phyloP scores from a whole-genome alignment of 73 alveolate species.

The Blepharisma japonicum region DNA sequence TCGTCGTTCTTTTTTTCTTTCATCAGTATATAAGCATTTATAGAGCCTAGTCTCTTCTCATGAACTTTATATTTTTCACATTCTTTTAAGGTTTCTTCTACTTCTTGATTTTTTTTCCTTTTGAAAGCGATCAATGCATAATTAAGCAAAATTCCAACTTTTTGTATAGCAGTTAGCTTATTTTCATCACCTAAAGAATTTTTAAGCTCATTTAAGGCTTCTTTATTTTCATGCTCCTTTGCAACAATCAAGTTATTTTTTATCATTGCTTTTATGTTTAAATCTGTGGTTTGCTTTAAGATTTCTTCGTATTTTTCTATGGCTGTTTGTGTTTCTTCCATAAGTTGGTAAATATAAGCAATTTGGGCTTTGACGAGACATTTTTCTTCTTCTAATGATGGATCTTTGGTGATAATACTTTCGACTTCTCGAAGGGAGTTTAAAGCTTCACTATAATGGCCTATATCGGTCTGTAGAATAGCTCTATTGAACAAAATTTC shows the following conservation, averaged over 20 bases:
- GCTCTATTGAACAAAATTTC: slow-evolving; percentile 15
- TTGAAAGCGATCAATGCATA: background rate
- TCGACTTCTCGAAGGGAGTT: background rate
- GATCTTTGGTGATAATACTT: background rate
- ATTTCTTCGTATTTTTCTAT: slow-evolving; percentile 18
- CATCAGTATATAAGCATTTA: background rate
- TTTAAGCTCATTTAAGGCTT: too few species aligned
- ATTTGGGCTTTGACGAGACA: slow-evolving; percentile 7
- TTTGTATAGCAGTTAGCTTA: background rate
- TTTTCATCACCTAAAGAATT: background rate
- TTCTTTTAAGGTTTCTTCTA: background rate
- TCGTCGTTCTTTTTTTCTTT: slow-evolving; percentile 23
- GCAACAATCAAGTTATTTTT: slow-evolving; percentile 1
- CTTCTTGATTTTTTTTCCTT: background rate
- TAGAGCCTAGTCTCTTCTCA: background rate
- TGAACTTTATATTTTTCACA: background rate
- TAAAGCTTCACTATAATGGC: slow-evolving; percentile 13
- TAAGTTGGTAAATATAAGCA: slow-evolving; percentile 4
- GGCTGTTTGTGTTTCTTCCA: slow-evolving; percentile 5
- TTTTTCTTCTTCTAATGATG: background rate
- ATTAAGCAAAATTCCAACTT: background rate
- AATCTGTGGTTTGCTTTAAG: background rate
- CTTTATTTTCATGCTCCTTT: too few species aligned
- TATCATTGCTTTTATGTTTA: slow-evolving; percentile 4
- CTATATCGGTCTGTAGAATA: background rate